Base-by-base conservation (phyloP, 352 stramenopile genomes). In the Phytophthora sansomeana region DNA sequence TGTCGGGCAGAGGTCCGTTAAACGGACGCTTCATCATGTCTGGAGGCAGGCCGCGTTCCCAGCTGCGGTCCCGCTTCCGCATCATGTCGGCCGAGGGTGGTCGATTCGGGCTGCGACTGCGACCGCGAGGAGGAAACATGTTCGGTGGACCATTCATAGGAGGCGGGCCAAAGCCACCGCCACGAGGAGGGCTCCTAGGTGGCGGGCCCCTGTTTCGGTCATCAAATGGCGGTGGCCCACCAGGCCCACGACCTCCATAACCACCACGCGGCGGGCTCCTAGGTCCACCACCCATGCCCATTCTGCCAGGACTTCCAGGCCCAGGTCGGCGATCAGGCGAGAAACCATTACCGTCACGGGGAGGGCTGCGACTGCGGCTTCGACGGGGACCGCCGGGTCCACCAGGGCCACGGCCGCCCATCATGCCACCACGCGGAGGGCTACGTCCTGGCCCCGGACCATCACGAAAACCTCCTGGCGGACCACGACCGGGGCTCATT, bases 41-140 rank as follows among this genome's bases (percentile, higher is more conserved):
- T 33, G 59, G 48, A 19, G 62, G 58, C 14, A 63, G 74, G 1
- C 62, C 65, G 29, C 74, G 74, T 4, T 81, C 74, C 74, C 74
- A 81, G 39, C 74, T 81, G 48, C 74, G 69, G 63, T 77, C 70
- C 61, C 74, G 71, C 39, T 82, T 80, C 52, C 57, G 68, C 66
- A 78, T 78, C 51, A 73, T 72, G 8, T 69, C 62, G 11, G 39
- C 49, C 26, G 69, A 68, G 21, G 54, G 55, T 33, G 67, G 74
- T 8, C 71, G 74, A 4, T 71, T 74, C 6, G 71, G 69, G 51
- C 76, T 85, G 21, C 73, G 78, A 48, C 74, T 85, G 10, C 75
- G 73, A 51, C 75, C 69, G 33, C 74, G 74, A 38, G 74, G 66
- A 36, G 65, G 66, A 68, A 73, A 74, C 61, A 76, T 75, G 16